Base-by-base conservation (phyloP, 2,329 filamentous ascomycete species). In the Acephala macrosclerotiorum region DNA sequence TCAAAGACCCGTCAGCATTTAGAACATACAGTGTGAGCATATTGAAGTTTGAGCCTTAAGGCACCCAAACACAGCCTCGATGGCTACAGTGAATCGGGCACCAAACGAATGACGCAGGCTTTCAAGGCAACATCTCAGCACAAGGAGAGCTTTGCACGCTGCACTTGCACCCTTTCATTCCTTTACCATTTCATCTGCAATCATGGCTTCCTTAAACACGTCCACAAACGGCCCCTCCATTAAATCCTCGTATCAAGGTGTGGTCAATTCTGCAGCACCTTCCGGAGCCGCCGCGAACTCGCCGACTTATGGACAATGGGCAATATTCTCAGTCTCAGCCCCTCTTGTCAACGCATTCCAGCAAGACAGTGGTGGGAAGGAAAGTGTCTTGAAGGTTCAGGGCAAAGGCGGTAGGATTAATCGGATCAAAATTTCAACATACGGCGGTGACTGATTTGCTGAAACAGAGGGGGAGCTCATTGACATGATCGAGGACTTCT, bases 341-440 rank as follows among this genome's bases (percentile, higher is more conserved):
- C 96, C 96, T 62, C 87, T 99, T 47, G 86, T 93, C 77, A 98
- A 91, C 81, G 94, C 94, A 66, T 99, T 99, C 79, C 93, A 97
- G 80, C 83, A 85, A 70, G 92, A 96, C 77, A 85, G 87, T 64
- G 90, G 87, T 45, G 85, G 88, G 71, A 98, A 97, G 82, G 95
- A 98, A 81, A 98, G 95, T 79, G 88, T 97, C 1, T 83, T 99
- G 72, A 98, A 97, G 81, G 95, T 99, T 60, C 94, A 98, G 78
- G 90, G 85, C 76, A 96, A 93, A 58, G 95, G 94, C 83, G 92
- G 93, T 95, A 79, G 51, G 72, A 40, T 59, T 35, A 49, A 33
- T 58, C 12, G 18, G 18, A 18, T 25, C 42, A n/a, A 53, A 61
- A 16, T 42, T 45, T 29, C 29, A 45, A 58, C 26, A 58, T 55